phyloP scores from a whole-genome alignment of 345 rosid species.

The Limnanthes douglasii region DNA sequence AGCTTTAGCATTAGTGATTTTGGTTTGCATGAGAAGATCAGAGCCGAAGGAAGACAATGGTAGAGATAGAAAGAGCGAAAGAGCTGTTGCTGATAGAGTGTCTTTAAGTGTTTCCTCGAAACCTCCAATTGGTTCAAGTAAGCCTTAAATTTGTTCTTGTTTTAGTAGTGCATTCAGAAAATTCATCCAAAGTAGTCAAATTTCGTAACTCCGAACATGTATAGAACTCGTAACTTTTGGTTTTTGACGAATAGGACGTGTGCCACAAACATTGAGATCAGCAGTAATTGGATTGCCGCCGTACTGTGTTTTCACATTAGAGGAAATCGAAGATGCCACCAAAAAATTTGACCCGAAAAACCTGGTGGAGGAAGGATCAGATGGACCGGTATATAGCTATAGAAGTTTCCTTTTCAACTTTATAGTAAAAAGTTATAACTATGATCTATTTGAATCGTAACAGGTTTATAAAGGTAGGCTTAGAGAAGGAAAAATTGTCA shows the following conservation, averaged over 20 bases:
- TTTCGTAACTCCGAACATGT: too few species aligned
- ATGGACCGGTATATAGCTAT: slow-evolving; percentile 49
- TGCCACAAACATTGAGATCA: slow-evolving; percentile 74
- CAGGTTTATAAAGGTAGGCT: slow-evolving; percentile 71
- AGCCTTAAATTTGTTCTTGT: slow-evolving; percentile 9
- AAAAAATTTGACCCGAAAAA: slow-evolving; percentile 52
- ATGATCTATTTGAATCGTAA: slow-evolving; percentile 5
- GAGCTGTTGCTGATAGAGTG: slow-evolving; percentile 27
- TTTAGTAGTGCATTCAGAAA: not conserved
- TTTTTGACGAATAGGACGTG: slow-evolving; percentile 38
- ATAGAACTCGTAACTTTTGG: slow-evolving; percentile 1
- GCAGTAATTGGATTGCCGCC: slow-evolving; percentile 76
- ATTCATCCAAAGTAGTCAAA: too few species aligned
- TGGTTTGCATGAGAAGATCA: slow-evolving; percentile 27
- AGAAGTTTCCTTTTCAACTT: too few species aligned
- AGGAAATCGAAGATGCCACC: slow-evolving; percentile 81
- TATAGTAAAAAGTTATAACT: too few species aligned
- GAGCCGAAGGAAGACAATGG: slow-evolving; percentile 11
- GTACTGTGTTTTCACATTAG: slow-evolving; percentile 49
- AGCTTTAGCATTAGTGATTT: slow-evolving; percentile 24
- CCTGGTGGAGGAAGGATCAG: slow-evolving; percentile 38
- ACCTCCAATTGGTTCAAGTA: slow-evolving; percentile 47
- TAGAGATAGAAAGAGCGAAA: slow-evolving; percentile 18
- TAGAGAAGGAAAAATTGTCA: slow-evolving; percentile 45
- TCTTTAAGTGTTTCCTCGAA: slow-evolving; percentile 34